Conservation (phyloP, 495 filamentous ascomycete genomes). For the Xylaria nigripes region DNA sequence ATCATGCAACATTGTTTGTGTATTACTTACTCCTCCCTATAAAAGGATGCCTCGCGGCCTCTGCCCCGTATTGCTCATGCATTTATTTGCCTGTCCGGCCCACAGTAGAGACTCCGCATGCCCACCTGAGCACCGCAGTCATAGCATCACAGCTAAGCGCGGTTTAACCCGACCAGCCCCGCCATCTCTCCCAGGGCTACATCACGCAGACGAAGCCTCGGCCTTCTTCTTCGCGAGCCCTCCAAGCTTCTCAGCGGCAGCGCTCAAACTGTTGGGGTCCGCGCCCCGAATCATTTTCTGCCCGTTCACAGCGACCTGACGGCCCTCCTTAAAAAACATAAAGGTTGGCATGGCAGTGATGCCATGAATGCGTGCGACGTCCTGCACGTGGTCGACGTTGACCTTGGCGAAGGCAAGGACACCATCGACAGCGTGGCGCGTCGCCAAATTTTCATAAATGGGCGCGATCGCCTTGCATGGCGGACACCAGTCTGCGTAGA, state of each 20-base stretch:
- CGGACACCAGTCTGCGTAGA: constrained; percentile 58
- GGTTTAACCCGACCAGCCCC: background rate
- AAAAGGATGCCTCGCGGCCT: background rate
- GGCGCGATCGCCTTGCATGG: constrained; percentile 64
- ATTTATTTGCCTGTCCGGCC: background rate
- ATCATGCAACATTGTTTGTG: background rate
- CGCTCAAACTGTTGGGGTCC: constrained; percentile 24
- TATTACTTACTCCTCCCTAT: background rate
- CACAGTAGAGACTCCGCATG: background rate
- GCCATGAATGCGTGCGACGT: constrained; percentile 37
- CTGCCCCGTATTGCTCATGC: background rate
- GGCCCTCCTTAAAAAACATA: constrained; percentile 69
- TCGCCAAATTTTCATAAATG: constrained; percentile 45
- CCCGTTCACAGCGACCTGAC: constrained; percentile 54
- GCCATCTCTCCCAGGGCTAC: background rate
- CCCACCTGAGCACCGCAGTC: background rate
- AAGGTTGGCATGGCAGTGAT: constrained; percentile 70
- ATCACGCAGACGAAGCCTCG: constrained; percentile 2
- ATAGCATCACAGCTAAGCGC: background rate
- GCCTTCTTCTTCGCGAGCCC: constrained; percentile 25
- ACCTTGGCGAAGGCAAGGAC: constrained; percentile 52
- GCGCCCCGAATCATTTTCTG: constrained; percentile 29
- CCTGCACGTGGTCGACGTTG: constrained; percentile 46
- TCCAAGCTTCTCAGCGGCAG: constrained; percentile 27
- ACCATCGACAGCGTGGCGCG: constrained; percentile 31